Base-by-base conservation (phyloP, 78 protist genomes). In the Dictyostelium capitatum region DNA sequence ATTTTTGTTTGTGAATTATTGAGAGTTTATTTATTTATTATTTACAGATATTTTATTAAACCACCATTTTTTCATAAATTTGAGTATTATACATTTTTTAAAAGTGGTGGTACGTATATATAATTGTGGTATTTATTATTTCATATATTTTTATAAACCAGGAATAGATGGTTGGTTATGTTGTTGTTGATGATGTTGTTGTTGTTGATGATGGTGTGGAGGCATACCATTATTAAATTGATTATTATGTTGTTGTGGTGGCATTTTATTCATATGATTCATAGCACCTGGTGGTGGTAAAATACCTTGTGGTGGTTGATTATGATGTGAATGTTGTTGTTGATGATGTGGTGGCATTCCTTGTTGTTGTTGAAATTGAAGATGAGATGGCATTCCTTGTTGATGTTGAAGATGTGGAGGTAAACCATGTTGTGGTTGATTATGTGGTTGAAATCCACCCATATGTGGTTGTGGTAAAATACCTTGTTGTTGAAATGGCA, bases 301-400 rank as follows among this genome's bases (percentile, higher is more conserved):
- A 12, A 54, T 54, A 54, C 62, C 62, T 17, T 64, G 72, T 64
- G 72, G 72, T 64, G 9, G 51, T 37, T 28, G 77, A 37, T 37
- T 9, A 4, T 30, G 43, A 7, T 6, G 81, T 23, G 19, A 32
- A 48, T 11, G 48, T 25, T 75, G 80, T 47, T 74, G 81, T 2
- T 23, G 25, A 75, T 75, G 57, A n/a, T 47, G 51, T 15, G 51
- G 80, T 74, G 43, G 57, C 6, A 46, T 43, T 20, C 80, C 62
- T 19, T 74, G 79, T 73, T 43, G 80, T 53, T 70, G 79, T 19
- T 67, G 25, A 37, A 19, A 37, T 37, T 69, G 77, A 17, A 17
- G 59, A 37, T 69, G 77, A 32, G 43, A 50, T 37, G 20, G 51
- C 48, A 37, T 69, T 5, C 77, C 51, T 19, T 32, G 75, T 67